Percentiles rank a stretch among this genome's conserved stretches.
These are phyloP conservation scores for Tulasnella sp. DNA, from an alignment of 768 basidiomycete genomes.

Conservation along the genomic window DNA sequence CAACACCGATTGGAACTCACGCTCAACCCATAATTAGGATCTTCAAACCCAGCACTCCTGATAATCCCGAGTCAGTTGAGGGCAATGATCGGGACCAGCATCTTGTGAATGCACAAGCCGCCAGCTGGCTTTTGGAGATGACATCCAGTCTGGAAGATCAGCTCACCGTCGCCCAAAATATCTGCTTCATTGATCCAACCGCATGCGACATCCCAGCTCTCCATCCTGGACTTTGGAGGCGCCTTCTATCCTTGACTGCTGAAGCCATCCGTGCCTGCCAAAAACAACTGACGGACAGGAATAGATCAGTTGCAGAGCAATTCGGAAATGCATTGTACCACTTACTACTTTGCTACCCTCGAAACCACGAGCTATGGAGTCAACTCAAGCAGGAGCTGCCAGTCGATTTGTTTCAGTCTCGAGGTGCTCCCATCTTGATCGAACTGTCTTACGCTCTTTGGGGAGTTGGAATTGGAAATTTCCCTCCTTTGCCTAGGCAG, in stretches of 20 bases:
- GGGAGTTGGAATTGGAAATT: neutral
- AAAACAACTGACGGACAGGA: neutral
- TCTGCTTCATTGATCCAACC: neutral
- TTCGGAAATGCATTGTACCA: neutral
- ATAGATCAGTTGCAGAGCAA: neutral
- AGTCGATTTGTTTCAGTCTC: neutral
- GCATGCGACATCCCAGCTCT: neutral
- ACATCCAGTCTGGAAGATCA: neutral
- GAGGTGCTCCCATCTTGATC: neutral
- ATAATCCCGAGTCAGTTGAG: neutral
- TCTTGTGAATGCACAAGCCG: neutral
- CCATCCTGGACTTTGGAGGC: neutral
- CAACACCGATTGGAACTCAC: neutral
- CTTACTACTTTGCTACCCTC: neutral
- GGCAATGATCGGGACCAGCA: neutral
- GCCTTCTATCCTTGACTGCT: neutral
- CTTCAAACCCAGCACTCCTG: neutral
- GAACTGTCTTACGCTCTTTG: neutral
- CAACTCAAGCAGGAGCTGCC: neutral
- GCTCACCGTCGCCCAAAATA: neutral
- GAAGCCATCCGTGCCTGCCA: neutral
- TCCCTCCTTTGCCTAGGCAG: neutral
- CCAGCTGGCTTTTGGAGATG: neutral
- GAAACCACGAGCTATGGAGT: neutral
- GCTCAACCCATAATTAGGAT: neutral